Percentiles rank a stretch among this genome's conserved stretches.
These are phyloP conservation scores for Taphrina wiesneri DNA, from an alignment of 1,139 yeast genomes.

Conservation along the genomic window DNA sequence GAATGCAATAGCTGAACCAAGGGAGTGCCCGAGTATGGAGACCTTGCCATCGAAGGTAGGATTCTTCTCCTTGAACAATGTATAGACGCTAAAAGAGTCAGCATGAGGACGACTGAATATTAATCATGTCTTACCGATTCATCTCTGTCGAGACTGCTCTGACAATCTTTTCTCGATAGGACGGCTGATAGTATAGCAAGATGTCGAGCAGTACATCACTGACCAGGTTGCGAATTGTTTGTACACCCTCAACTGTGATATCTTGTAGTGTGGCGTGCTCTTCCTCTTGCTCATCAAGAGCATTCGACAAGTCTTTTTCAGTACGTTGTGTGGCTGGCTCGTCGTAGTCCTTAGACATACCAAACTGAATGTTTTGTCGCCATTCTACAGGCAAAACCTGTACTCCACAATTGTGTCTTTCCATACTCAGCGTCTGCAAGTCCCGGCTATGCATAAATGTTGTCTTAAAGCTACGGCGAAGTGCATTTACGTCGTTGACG, in stretches of 20 bases:
- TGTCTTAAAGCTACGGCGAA: constrained; percentile 51
- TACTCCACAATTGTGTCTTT: constrained; percentile 40
- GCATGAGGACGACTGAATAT: not conserved
- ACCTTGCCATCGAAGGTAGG: constrained; percentile 75
- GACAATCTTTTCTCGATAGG: constrained; percentile 63
- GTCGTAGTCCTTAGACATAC: constrained; percentile 36
- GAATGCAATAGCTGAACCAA: constrained; percentile 82
- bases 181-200: constrained; percentile 75
- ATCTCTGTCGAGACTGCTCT: constrained; percentile 62
- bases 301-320: constrained; percentile 39
- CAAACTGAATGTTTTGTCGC: constrained; percentile 43
- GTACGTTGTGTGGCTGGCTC: constrained; percentile 16
- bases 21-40: constrained; percentile 83
- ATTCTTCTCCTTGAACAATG: constrained; percentile 58
- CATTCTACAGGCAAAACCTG: constrained; percentile 41
- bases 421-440: constrained; percentile 42
- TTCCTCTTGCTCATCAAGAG: constrained; percentile 36
- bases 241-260: constrained; percentile 75
- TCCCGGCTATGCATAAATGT: constrained; percentile 41
- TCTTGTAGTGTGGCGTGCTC: constrained; percentile 66
- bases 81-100: constrained; percentile 55
- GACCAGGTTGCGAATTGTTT: constrained; percentile 69
- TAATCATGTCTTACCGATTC: constrained; percentile 48
- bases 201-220: constrained; percentile 88
- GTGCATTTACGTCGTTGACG: constrained; percentile 75